These are phyloP conservation scores for Trichoderma pleuroti DNA, from an alignment of 2,329 filamentous ascomycete species.

Conservation along the genomic window DNA sequence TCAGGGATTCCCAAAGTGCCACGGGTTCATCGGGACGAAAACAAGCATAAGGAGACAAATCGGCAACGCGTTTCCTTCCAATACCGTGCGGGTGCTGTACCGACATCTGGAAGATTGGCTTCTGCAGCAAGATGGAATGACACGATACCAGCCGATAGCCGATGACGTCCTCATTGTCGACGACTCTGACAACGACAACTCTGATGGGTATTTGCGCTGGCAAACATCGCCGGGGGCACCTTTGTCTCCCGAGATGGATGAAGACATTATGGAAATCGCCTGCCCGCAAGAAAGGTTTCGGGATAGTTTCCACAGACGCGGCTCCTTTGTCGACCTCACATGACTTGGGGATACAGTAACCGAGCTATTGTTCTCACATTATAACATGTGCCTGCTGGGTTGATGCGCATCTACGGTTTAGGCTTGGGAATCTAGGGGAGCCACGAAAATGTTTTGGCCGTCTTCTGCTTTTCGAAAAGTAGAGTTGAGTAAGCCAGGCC, in stretches of 20 bases:
- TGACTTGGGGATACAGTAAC: not conserved
- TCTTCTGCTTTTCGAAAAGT: not conserved
- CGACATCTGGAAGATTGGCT: slow-evolving; percentile 47
- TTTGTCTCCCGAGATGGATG: slow-evolving; percentile 28
- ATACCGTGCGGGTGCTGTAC: slow-evolving; percentile 49
- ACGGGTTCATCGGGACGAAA: slow-evolving; percentile 50
- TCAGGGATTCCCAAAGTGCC: slow-evolving; percentile 63
- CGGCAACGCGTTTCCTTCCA: slow-evolving; percentile 74
- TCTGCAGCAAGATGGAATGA: slow-evolving; percentile 40
- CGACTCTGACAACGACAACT: slow-evolving; percentile 26
- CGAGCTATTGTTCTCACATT: too few relatives aligned
- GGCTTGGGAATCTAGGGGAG: not conserved
- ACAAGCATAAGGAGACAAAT: slow-evolving; percentile 59
- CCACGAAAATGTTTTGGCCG: not conserved
- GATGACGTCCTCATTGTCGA: slow-evolving; percentile 28
- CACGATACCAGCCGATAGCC: slow-evolving; percentile 18
- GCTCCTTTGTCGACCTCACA: not conserved
- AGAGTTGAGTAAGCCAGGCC: not conserved
- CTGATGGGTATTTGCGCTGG: slow-evolving; percentile 19
- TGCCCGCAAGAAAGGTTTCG: not conserved
- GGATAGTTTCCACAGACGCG: not conserved
- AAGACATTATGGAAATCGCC: slow-evolving; percentile 14
- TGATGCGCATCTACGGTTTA: not conserved
- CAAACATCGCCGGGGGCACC: slow-evolving; percentile 11
- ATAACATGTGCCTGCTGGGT: not conserved